Conservation (phyloP, 2,329 filamentous ascomycete genomes). For the Botryotinia narcissicola region DNA sequence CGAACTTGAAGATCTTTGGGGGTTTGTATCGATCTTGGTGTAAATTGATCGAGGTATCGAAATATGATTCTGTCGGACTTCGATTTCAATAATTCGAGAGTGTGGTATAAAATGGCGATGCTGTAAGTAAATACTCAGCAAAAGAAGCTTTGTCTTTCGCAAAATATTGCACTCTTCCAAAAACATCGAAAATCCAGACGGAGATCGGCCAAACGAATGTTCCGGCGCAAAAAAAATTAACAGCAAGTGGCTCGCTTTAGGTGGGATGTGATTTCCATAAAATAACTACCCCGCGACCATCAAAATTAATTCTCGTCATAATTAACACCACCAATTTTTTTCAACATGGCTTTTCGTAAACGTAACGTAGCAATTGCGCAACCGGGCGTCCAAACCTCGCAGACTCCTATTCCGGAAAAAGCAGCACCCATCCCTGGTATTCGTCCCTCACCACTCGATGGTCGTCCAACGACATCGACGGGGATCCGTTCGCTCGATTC, state of each 20-base stretch:
- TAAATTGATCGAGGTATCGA: not conserved
- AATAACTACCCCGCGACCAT: slow-evolving; percentile 6
- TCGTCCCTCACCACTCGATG: slow-evolving; percentile 84
- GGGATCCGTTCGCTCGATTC: slow-evolving; percentile 83
- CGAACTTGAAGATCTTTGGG: not conserved
- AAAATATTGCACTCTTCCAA: slow-evolving; percentile 13
- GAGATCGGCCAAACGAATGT: not conserved
- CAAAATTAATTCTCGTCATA: slow-evolving; percentile 9
- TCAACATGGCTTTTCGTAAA: slow-evolving; percentile 64
- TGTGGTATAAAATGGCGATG: slow-evolving; percentile 14
- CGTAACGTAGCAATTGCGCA: slow-evolving; percentile 57
- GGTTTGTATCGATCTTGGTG: not conserved
- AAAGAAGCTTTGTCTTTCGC: slow-evolving; percentile 14
- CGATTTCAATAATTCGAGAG: not conserved
- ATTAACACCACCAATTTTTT: not conserved
- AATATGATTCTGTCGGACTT: no score
- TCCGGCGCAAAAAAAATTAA: slow-evolving; percentile 16
- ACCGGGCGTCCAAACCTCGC: slow-evolving; percentile 17
- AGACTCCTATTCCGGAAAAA: slow-evolving; percentile 20
- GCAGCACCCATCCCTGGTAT: slow-evolving; percentile 50
- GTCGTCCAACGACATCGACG: slow-evolving; percentile 84
- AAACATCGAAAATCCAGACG: slow-evolving; percentile 12
- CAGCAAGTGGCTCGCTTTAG: not conserved
- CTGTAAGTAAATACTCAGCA: not conserved
- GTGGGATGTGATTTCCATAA: not conserved